Base-by-base conservation (phyloP, 495 filamentous ascomycete genomes). In the Penicillium parvum region DNA sequence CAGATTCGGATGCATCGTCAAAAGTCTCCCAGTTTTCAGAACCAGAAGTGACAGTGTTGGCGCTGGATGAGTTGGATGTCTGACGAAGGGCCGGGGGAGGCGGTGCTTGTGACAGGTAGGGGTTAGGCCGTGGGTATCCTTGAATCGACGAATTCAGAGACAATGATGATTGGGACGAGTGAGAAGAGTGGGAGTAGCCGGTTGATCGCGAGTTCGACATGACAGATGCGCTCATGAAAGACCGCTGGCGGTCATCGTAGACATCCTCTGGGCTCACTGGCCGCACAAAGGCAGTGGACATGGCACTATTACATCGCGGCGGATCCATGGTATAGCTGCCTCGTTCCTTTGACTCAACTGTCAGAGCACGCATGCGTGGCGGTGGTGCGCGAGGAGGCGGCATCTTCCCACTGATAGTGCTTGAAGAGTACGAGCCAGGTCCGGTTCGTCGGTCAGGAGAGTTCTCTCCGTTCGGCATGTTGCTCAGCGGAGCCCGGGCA, bases 1-100 rank as follows among this genome's bases (percentile, higher is more conserved):
- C 88, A 0, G 84, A 83, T 40, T 83, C 88, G 3, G 80, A 83
- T 28, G 74, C 78, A 59, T 88, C 84, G 49, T 88, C 85, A 47
- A 89, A 95, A 16, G 88, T 94, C 68, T 96, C 89, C 90, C 90
- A 96, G 61, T 96, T 96, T 65, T 95, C 90, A 0, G 86, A 91
- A 3, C 88, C 87, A 8, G 85, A 84, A 3, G 83, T 74, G 3
- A 67, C 72, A 1, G 84, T 87, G 47, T 75, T 78, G 20, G 69
- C 59, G 11, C 76, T 76, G 3, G 81, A 85, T 7, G 81, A 78
- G 45, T 78, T 82, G 3, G 86, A 89, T n/a, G 83, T 81, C 48
- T 90, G 84, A 43, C 86, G 68, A 22, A 68, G 73, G 12, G 74
- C 71, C 19, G 75, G 72, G 8, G 69, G 65, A 19, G 74, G 70